Percentiles rank a stretch among this genome's conserved stretches.
phyloP scores from a whole-genome alignment of 495 filamentous ascomycete genomes.

The Penicilliopsis zonata region DNA sequence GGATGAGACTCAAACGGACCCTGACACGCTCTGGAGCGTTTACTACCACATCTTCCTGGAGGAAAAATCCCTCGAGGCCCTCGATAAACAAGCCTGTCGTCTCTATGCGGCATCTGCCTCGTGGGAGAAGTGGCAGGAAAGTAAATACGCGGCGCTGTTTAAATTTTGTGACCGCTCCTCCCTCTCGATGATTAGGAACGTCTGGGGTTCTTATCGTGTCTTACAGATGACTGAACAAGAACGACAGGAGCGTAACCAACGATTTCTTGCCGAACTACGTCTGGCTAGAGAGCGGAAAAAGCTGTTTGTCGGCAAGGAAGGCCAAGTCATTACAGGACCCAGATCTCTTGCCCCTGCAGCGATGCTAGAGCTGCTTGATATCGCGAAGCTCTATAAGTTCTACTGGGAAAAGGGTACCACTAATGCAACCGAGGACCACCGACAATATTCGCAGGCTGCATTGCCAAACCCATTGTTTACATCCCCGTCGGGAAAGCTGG shows the following conservation, averaged over 20 bases:
- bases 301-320: conserved; percentile 1
- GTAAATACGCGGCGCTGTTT: conserved; percentile 20
- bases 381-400: conserved; percentile 11
- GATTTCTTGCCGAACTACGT: conserved; percentile 8
- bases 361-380: conserved; percentile 5
- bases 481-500: conserved; percentile 3
- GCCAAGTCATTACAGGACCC: conserved; percentile 5
- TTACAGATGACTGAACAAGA: conserved; percentile 3
- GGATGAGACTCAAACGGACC: conserved; percentile 8
- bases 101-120: conserved; percentile 22
- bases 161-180: conserved; percentile 21
- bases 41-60: conserved; percentile 41
- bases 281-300: conserved; percentile 5
- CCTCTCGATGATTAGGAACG: conserved; percentile 15
- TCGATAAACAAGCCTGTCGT: conserved; percentile 24
- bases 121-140: conserved; percentile 19
- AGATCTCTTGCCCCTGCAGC: conserved; percentile 15
- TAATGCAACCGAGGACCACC: conserved; percentile 1
- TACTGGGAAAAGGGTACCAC: conserved; percentile 26
- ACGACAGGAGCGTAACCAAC: conserved; percentile 2
- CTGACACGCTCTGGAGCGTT: conserved; percentile 34
- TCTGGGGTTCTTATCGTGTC: conserved; percentile 21
- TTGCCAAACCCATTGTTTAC: conserved; percentile 22
- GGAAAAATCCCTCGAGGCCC: conserved; percentile 15
- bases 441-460: conserved; percentile 1